These are phyloP conservation scores for Carex scoparia DNA, from an alignment of 176 grass and related monocot species.

Conservation along the genomic window DNA sequence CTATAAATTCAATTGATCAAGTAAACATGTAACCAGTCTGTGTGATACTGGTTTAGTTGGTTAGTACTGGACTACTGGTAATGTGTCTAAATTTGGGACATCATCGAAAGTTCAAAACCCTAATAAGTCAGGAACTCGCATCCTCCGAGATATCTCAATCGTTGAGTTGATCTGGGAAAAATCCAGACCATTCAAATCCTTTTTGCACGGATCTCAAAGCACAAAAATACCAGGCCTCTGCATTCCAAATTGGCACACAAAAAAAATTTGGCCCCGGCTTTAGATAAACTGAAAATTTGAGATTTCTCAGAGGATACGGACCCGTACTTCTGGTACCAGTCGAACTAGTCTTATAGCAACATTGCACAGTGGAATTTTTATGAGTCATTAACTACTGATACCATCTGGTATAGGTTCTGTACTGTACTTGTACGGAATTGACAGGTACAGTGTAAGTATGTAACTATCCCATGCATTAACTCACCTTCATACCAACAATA, in stretches of 20 bases:
- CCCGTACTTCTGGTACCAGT: not conserved
- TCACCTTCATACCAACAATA: not conserved
- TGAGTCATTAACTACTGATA: not conserved
- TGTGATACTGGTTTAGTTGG: not conserved
- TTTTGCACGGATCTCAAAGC: too few relatives aligned
- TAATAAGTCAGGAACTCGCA: not conserved
- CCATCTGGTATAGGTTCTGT: not conserved
- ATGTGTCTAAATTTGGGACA: not conserved
- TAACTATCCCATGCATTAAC: not conserved
- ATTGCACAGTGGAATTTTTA: not conserved
- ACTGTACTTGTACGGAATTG: not conserved
- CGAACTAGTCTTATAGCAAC: not conserved
- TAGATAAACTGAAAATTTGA: too few relatives aligned
- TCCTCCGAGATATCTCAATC: too few relatives aligned
- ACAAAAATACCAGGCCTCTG: too few relatives aligned
- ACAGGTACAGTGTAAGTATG: not conserved
- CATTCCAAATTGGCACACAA: too few relatives aligned
- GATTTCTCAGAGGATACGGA: too few relatives aligned
- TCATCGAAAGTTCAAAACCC: not conserved
- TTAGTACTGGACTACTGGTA: not conserved
- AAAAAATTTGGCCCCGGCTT: too few relatives aligned
- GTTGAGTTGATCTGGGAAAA: too few relatives aligned
- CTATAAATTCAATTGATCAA: not conserved
- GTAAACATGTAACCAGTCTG: not conserved
- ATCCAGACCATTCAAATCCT: too few relatives aligned